Evolutionary conservation across 768 basidiomycete genomes (phyloP).

Genomic region (Suillus paluster): DNA sequence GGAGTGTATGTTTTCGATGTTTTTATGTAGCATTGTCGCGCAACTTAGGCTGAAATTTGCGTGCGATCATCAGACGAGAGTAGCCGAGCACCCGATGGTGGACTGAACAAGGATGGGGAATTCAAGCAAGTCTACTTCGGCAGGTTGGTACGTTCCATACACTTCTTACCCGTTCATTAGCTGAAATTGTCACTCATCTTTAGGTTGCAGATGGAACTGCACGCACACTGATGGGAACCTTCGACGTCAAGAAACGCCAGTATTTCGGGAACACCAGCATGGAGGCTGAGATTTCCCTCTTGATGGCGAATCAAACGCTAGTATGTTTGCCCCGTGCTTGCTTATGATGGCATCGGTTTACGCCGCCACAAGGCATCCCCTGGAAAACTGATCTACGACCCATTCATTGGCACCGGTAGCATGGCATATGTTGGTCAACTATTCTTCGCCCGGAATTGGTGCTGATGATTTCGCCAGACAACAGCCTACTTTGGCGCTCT

Average conservation of each 20-base stretch:
- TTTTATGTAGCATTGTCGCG: background rate
- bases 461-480: slow-evolving; percentile 51
- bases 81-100: slow-evolving; percentile 49
- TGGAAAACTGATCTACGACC: slow-evolving; percentile 94
- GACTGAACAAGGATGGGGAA: slow-evolving; percentile 65
- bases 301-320: slow-evolving; percentile 97
- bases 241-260: slow-evolving; percentile 86
- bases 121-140: slow-evolving; percentile 82
- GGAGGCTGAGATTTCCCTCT: slow-evolving; percentile 92
- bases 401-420: slow-evolving; percentile 93
- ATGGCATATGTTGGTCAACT: slow-evolving; percentile 73
- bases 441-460: background rate
- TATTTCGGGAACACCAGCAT: slow-evolving; percentile 98
- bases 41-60: background rate
- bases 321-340: slow-evolving; percentile 43
- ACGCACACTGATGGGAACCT: slow-evolving; percentile 66
- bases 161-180: background rate
- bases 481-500: slow-evolving; percentile 86
- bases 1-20: slow-evolving; percentile 66
- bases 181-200: slow-evolving; percentile 9
- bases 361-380: slow-evolving; percentile 65
- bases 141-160: slow-evolving; percentile 73
- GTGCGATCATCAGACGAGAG: slow-evolving; percentile 47
- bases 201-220: slow-evolving; percentile 70
- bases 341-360: background rate